Conservation (phyloP, 1,284 basidiomycete species). For the Ganoderma boninense region DNA sequence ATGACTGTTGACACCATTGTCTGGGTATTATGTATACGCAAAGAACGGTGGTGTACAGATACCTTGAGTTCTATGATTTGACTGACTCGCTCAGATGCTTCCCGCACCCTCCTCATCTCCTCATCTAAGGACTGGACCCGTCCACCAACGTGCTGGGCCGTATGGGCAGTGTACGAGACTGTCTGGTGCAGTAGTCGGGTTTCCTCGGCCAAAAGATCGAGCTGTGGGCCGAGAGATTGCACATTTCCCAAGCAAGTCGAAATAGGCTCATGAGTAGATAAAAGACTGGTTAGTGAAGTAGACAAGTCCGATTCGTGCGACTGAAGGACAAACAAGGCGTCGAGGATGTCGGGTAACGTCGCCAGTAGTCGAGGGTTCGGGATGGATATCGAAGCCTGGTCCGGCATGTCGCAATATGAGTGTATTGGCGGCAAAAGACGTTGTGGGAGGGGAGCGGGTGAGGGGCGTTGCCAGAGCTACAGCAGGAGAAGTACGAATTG, state of each 20-base stretch:
- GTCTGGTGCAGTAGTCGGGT: constrained; percentile 64
- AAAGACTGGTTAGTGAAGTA: constrained; percentile 75
- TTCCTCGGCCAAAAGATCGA: constrained; percentile 71
- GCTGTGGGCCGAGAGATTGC: constrained; percentile 66
- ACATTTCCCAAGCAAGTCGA: constrained; percentile 70
- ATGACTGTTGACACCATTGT: constrained; percentile 60
- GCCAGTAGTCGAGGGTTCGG: constrained; percentile 52
- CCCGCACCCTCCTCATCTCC: constrained; percentile 88
- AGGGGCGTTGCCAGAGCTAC: background rate
- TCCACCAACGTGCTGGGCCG: constrained; percentile 90
- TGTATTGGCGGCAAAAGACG: background rate
- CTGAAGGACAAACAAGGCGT: constrained; percentile 77
- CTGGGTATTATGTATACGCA: constrained; percentile 9
- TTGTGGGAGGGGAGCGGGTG: background rate
- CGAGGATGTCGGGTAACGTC: constrained; percentile 72
- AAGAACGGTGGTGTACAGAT: constrained; percentile 26
- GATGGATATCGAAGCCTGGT: constrained; percentile 6
- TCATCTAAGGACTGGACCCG: constrained; percentile 89
- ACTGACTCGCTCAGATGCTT: constrained; percentile 85
- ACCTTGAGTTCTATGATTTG: constrained; percentile 94
- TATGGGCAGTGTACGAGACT: constrained; percentile 77
- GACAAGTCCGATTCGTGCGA: constrained; percentile 83
- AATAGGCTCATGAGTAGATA: constrained; percentile 76
- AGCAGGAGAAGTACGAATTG: background rate
- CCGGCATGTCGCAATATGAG: background rate